phyloP scores from a whole-genome alignment of 2,329 filamentous ascomycete species.

The Aspergillus sp. region DNA sequence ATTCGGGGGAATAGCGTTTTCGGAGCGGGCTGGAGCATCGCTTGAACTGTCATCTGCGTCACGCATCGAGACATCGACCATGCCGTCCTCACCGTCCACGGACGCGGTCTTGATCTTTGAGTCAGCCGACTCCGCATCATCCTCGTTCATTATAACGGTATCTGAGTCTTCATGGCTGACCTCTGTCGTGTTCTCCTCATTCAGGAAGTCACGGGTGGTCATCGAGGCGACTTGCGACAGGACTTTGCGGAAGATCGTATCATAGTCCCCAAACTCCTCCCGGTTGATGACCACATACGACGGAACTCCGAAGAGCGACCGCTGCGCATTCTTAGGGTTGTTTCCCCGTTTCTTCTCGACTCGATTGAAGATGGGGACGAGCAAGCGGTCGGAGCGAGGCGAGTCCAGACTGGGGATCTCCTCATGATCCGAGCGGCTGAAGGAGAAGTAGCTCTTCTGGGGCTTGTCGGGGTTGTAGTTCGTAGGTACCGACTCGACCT shows the following conservation, averaged over 20 bases:
- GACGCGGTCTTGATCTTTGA: constrained; percentile 74
- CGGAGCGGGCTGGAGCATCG: constrained; percentile 36
- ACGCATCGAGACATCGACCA: constrained; percentile 87
- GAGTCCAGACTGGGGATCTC: constrained; percentile 44
- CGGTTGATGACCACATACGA: constrained; percentile 72
- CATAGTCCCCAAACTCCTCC: constrained; percentile 69
- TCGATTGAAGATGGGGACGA: constrained; percentile 54
- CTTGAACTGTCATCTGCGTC: constrained; percentile 52
- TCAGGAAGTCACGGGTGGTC: constrained; percentile 69
- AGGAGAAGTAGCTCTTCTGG: constrained; percentile 47
- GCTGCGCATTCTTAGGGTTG: constrained; percentile 27
- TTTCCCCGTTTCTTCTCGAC: constrained; percentile 28
- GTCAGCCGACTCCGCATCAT: constrained; percentile 66
- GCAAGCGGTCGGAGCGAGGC: constrained; percentile 48
- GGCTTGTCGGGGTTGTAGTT: constrained; percentile 66
- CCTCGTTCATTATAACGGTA: constrained; percentile 64
- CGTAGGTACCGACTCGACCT: constrained; percentile 76
- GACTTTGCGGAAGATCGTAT: constrained; percentile 77
- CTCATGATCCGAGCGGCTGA: constrained; percentile 39
- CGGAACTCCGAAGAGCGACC: constrained; percentile 45
- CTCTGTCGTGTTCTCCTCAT: constrained; percentile 48
- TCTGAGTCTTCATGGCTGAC: constrained; percentile 65
- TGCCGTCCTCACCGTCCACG: constrained; percentile 82
- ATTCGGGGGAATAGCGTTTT: constrained; percentile 61
- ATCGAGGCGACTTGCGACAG: constrained; percentile 74